Evolutionary conservation across 495 filamentous ascomycete genomes (phyloP).

Genomic region (Cetradonia linearis): DNA sequence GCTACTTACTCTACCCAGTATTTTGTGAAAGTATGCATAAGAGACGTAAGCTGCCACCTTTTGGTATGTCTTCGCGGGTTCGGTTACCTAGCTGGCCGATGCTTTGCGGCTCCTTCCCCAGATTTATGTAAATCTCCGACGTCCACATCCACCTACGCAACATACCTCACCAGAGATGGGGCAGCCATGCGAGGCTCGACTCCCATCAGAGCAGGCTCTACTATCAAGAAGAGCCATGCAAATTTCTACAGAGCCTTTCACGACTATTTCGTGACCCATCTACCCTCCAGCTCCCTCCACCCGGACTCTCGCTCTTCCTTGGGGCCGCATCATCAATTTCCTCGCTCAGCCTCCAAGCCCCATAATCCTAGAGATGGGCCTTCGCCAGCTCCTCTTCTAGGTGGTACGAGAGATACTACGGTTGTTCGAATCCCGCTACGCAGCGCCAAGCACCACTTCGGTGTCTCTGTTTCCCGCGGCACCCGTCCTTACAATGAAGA

Average conservation of each 20-base stretch:
- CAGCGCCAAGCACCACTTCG: conserved; percentile 94
- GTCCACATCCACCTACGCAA: neutral
- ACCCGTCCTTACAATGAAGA: conserved; percentile 86
- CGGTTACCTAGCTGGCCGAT: neutral
- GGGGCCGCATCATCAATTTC: conserved; percentile 70
- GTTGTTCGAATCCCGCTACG: conserved; percentile 96
- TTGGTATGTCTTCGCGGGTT: neutral
- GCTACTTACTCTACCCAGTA: no score
- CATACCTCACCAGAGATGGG: conserved; percentile 7
- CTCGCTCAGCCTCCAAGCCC: conserved; percentile 71
- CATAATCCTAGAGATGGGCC: conserved; percentile 49
- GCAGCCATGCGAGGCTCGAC: conserved; percentile 6
- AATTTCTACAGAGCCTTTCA: conserved; percentile 54
- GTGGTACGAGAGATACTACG: conserved; percentile 61
- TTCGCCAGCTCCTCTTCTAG: conserved; percentile 48
- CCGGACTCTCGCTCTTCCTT: conserved; percentile 61
- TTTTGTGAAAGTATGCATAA: no score
- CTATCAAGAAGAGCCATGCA: conserved; percentile 1
- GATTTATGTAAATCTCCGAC: no score
- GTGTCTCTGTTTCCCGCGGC: conserved; percentile 66
- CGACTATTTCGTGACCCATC: conserved; percentile 92
- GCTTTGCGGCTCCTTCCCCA: neutral
- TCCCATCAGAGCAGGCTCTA: conserved; percentile 2
- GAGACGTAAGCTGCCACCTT: neutral
- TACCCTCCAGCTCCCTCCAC: conserved; percentile 86